Evolutionary conservation across 768 basidiomycete species (phyloP).

Genomic region (Trametopsis cervina): DNA sequence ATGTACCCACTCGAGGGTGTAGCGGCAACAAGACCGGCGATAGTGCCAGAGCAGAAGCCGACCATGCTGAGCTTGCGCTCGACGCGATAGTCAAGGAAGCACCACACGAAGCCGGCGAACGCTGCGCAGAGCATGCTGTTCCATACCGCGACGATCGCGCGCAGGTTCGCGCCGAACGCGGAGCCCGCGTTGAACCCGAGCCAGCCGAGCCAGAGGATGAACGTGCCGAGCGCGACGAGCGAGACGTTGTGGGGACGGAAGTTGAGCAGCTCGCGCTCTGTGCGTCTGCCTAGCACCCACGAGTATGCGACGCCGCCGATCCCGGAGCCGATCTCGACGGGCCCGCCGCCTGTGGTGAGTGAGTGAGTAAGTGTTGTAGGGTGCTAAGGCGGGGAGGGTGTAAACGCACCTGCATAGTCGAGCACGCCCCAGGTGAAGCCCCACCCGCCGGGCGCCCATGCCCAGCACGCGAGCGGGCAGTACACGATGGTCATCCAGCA

Average conservation of each 20-base stretch:
- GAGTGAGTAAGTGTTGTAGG: neutral
- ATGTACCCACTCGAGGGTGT: conserved; percentile 85
- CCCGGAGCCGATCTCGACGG: conserved; percentile 84
- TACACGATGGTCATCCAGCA: conserved; percentile 85
- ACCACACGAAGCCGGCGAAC: conserved; percentile 80
- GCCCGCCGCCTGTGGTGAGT: conserved; percentile 57
- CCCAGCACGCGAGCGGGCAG: conserved; percentile 83
- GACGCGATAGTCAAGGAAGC: conserved; percentile 68
- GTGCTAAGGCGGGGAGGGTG: neutral
- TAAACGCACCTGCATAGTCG: conserved; percentile 72
- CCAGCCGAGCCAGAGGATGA: conserved; percentile 85
- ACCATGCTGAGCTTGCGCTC: conserved; percentile 86
- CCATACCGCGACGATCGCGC: conserved; percentile 80
- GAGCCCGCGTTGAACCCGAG: conserved; percentile 89
- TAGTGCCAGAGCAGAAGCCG: conserved; percentile 87
- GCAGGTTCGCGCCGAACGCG: conserved; percentile 81
- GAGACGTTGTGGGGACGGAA: conserved; percentile 89
- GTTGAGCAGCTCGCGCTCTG: conserved; percentile 63
- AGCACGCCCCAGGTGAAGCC: conserved; percentile 77
- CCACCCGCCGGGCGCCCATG: conserved; percentile 81
- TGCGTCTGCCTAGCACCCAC: conserved; percentile 78
- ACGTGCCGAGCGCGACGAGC: conserved; percentile 76
- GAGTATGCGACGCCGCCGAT: conserved; percentile 81
- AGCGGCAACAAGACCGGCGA: conserved; percentile 83
- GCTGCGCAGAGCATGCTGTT: conserved; percentile 86